Conservation (phyloP, 2,329 filamentous ascomycete species). For the Claviceps sp. region DNA sequence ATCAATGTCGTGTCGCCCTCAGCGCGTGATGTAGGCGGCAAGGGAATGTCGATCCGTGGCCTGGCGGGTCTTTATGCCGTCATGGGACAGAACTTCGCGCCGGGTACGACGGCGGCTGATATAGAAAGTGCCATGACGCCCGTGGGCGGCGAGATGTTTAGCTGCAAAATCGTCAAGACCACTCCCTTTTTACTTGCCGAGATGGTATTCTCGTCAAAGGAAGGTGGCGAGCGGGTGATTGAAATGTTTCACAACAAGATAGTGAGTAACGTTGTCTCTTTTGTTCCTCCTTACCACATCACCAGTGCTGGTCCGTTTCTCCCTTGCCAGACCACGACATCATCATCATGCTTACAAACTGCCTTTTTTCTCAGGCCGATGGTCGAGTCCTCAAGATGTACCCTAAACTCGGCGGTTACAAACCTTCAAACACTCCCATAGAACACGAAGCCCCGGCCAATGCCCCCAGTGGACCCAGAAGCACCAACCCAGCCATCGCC, state of each 20-base stretch:
- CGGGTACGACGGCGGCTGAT: conserved; percentile 67
- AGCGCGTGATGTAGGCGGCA: conserved; percentile 4
- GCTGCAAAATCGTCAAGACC: conserved; percentile 54
- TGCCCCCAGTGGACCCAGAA: conserved; percentile 19
- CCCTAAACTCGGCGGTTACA: conserved; percentile 41
- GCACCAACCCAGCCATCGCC: conserved; percentile 10
- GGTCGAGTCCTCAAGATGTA: conserved; percentile 62
- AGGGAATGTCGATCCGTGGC: conserved; percentile 59
- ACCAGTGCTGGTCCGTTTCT: not conserved
- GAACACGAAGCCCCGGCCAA: conserved; percentile 16
- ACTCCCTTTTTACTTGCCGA: conserved; percentile 64
- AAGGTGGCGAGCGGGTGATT: conserved; percentile 63
- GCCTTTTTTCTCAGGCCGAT: conserved; percentile 42
- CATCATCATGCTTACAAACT: not conserved
- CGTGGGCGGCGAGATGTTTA: conserved; percentile 53
- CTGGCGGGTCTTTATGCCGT: conserved; percentile 58
- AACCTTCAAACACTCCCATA: conserved; percentile 11
- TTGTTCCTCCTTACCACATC: conserved; percentile 5
- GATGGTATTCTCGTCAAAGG: conserved; percentile 57
- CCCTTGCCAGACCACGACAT: not conserved
- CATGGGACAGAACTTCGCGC: conserved; percentile 69
- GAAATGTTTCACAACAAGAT: conserved; percentile 67
- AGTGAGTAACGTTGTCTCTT: conserved; percentile 28
- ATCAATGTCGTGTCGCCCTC: conserved; percentile 19
- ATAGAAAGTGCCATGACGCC: conserved; percentile 72